Evolutionary conservation across 2,329 filamentous ascomycete genomes (phyloP), one percentile per base, ranked within the genome.

Genomic region (Fusarium odoratissimum): DNA sequence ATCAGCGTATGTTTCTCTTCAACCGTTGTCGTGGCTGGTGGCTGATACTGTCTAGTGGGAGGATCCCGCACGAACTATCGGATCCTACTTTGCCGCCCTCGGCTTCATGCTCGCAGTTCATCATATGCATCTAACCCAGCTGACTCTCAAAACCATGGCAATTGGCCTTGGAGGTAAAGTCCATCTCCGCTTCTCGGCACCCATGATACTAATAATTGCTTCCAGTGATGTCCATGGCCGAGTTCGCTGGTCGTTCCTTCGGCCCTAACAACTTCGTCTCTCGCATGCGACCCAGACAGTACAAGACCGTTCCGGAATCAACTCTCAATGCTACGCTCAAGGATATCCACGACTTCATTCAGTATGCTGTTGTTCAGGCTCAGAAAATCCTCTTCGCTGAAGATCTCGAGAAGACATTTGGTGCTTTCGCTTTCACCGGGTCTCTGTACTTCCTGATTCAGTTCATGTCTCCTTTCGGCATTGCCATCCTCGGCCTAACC

Each of bases 271-370:
- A 71, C 9, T 55, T 75, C 9, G 55, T 75, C 0, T 52, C 73
- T 21, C 68, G 71, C 3, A 67, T 75, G 13, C 71, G 74, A 37
- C 74, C 74, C 19, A 25, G 21, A n/a, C 57, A 75, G 16, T 75
- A 75, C 38, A 71, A 72, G 31, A 74, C 55, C 8, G 52, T 75
- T 9, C 73, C 73, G 0, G 74, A 75, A 31, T 67, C 71, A 0
- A 74, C 69, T 12, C 68, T 75, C 38, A 75, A 75, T 1, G 74
- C 66, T 28, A 75, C 74, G 0, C 48, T 75, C 2, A 57, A 63
- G 30, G 74, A 75, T 11, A 52, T 75, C 6, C 74, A 75, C 4
- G 74, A 75, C 45, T 58, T 75, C 3, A 54, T 66, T 19, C 74
- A 75, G 8, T 75, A 72, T 25, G 21, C 62, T 1, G 68, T 68